These are phyloP conservation scores for Malania oleifera DNA, from an alignment of 164 flowering plant genomes.

Conservation along the genomic window DNA sequence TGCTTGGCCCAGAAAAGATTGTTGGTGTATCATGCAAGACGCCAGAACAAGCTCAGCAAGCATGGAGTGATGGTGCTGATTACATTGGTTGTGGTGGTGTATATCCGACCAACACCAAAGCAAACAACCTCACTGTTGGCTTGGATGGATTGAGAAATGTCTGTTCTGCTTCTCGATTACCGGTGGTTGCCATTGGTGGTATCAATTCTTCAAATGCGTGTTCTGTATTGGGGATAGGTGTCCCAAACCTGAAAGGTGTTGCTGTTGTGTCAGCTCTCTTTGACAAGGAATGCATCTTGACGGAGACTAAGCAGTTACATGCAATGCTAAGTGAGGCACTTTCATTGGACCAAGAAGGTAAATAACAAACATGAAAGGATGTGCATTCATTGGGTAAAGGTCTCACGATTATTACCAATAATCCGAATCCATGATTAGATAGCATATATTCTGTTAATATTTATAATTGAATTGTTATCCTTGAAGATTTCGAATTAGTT, in stretches of 20 bases:
- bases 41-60: constrained; percentile 72
- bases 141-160: constrained; percentile 67
- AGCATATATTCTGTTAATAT: too few species aligned
- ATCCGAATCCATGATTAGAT: too few species aligned
- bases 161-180: constrained; percentile 67
- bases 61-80: constrained; percentile 86
- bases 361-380: too few species aligned
- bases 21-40: constrained; percentile 96
- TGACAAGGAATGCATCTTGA: constrained; percentile 55
- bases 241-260: constrained; percentile 66
- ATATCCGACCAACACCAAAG: constrained; percentile 78
- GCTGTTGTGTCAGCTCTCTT: constrained; percentile 92
- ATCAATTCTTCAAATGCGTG: constrained; percentile 60
- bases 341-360: too few species aligned
- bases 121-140: constrained; percentile 69
- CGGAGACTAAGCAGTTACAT: constrained; percentile 50
- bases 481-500: too few species aligned
- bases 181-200: constrained; percentile 96
- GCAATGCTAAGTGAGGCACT: constrained; percentile 20
- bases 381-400: too few species aligned
- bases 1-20: constrained; percentile 87
- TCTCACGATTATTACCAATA: too few species aligned
- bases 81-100: constrained; percentile 94
- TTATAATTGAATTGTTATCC: too few species aligned
- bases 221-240: constrained; percentile 54